Base-by-base conservation (phyloP, 2,329 filamentous ascomycete species). In the Stachybotrys chlorohalonatus region DNA sequence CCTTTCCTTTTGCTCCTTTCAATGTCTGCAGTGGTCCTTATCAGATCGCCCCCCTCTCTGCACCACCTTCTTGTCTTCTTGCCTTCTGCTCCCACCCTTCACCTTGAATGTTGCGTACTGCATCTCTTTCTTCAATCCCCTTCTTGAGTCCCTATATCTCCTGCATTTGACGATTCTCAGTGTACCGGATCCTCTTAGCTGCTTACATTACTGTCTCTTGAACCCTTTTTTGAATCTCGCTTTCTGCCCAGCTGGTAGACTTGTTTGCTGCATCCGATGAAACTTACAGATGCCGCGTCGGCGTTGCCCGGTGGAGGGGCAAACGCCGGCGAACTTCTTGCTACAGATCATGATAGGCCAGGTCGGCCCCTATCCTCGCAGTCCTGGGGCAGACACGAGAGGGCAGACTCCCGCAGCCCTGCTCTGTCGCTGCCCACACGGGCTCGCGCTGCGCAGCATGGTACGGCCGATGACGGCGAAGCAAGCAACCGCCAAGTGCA, bases 371-470 rank as follows among this genome's bases (percentile, higher is more conserved):
- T 13, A 5, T 42, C 36, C 36, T 42, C 36, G 36, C 36, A 42
- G 5, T 13, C 8, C 13, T 5, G 6, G 36, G 36, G 6, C 8
- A 5, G 9, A 13, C 36, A 9, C 36, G 9, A 42, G 9, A 13
- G 36, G 13, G 36, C 8, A 42, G 36, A 42, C 9, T 42, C 36
- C 2, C 13, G 9, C 13, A 13, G 36, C 36, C 31, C 49, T 9
- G 15, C 31, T 15, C 31, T 31, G 5, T 51, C 24, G 31, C 49
- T 51, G 31, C 31, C 49, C 15, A 51, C n/a, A 6, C 49, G 70
- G 60, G 80, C 79, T 63, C 72, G 78, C 56, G 68, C 75, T 46
- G 71, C 73, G 49, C 73, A 76, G 52, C 73, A 77, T 63, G 72
- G 74, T 58, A 70, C 72, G 46, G 70, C 70, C 17, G 73, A 77